phyloP scores from a whole-genome alignment of 1,139 yeast genomes.

The Debaryomyces fabryi region DNA sequence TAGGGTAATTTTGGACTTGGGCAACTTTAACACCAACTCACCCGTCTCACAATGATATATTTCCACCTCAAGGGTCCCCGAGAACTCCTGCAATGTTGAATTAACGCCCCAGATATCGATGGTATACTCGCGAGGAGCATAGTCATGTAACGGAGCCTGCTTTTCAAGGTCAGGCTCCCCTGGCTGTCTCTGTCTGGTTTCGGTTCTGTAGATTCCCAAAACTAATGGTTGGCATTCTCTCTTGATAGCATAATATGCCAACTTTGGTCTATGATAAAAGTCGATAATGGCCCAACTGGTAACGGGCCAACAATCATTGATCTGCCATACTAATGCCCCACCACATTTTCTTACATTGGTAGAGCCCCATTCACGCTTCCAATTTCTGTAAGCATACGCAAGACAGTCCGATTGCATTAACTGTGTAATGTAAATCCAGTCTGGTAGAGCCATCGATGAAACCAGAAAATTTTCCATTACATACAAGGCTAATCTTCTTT shows the following conservation, averaged over 20 bases:
- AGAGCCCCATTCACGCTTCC: slow-evolving; percentile 50
- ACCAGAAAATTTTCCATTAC: slow-evolving; percentile 45
- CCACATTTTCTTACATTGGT: slow-evolving; percentile 35
- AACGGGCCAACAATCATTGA: slow-evolving; percentile 56
- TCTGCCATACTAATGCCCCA: slow-evolving; percentile 54
- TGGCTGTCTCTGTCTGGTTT: slow-evolving; percentile 14
- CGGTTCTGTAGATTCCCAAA: slow-evolving; percentile 39
- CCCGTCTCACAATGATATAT: slow-evolving; percentile 35
- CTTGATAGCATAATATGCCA: slow-evolving; percentile 48
- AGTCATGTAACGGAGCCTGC: slow-evolving; percentile 23
- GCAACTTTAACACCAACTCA: slow-evolving; percentile 19
- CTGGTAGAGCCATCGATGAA: slow-evolving; percentile 30
- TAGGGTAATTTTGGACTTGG: slow-evolving; percentile 23
- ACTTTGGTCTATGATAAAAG: slow-evolving; percentile 40
- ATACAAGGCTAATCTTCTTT: slow-evolving; percentile 45
- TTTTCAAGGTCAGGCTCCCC: slow-evolving; percentile 17
- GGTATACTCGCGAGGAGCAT: slow-evolving; percentile 22
- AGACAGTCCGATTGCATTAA: slow-evolving; percentile 53
- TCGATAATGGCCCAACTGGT: slow-evolving; percentile 51
- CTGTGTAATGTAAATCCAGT: slow-evolving; percentile 53
- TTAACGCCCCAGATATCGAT: slow-evolving; percentile 50
- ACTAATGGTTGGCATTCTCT: slow-evolving; percentile 41
- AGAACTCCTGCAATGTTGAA: slow-evolving; percentile 23
- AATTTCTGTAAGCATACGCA: slow-evolving; percentile 46
- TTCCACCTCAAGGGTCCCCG: slow-evolving; percentile 29